Evolutionary conservation across 1,139 yeast species (phyloP).

Genomic region (Debaryomyces nepalensis): DNA sequence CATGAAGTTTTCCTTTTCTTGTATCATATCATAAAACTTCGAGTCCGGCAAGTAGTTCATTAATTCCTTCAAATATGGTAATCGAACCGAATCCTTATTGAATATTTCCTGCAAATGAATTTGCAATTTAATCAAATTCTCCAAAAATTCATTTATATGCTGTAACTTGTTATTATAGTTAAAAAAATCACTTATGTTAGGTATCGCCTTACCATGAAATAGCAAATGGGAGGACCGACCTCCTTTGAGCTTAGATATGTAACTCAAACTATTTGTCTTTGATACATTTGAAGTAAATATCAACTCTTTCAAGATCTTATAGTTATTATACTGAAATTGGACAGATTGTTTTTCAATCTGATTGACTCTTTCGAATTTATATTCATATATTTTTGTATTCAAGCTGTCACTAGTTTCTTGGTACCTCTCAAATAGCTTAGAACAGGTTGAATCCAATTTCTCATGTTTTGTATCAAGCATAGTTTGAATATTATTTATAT

Average conservation of each 20-base stretch:
- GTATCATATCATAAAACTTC: slow-evolving; percentile 41
- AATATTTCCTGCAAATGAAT: slow-evolving; percentile 32
- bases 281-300: slow-evolving; percentile 20
- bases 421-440: slow-evolving; percentile 15
- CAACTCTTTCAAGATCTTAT: slow-evolving; percentile 32
- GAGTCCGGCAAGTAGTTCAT: slow-evolving; percentile 36
- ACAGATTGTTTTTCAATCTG: slow-evolving; percentile 37
- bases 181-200: slow-evolving; percentile 35
- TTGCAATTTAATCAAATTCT: slow-evolving; percentile 44
- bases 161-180: slow-evolving; percentile 32
- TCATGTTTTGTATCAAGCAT: slow-evolving; percentile 18
- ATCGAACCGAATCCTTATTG: slow-evolving; percentile 19
- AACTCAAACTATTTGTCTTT: slow-evolving; percentile 15
- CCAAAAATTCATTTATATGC: slow-evolving; percentile 45
- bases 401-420: slow-evolving; percentile 12
- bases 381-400: slow-evolving; percentile 21
- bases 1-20: slow-evolving; percentile 35
- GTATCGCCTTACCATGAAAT: slow-evolving; percentile 35
- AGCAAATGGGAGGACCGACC: slow-evolving; percentile 14
- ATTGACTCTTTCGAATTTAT: slow-evolving; percentile 26
- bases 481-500: slow-evolving; percentile 13
- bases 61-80: slow-evolving; percentile 44
- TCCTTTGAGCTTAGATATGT: slow-evolving; percentile 6
- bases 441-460: slow-evolving; percentile 16
- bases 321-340: slow-evolving; percentile 31